These are phyloP conservation scores for Penicillium capsulatum DNA, from an alignment of 2,329 filamentous ascomycete genomes.

Conservation along the genomic window DNA sequence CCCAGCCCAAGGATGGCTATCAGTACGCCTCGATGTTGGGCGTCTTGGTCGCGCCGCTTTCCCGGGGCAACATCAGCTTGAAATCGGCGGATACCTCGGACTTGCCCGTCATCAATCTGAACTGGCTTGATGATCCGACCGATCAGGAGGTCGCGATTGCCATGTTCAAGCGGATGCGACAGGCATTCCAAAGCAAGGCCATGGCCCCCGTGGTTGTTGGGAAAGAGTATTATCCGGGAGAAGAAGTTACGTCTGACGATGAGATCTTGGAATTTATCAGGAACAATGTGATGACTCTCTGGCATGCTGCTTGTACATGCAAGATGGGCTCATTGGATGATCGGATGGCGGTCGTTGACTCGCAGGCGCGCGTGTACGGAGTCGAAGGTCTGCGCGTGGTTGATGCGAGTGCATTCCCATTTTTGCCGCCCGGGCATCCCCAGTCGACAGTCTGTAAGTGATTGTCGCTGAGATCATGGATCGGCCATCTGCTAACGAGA, in stretches of 20 bases:
- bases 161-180: slow-evolving; percentile 42
- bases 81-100: slow-evolving; percentile 23
- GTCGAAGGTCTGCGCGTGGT: slow-evolving; percentile 31
- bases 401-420: slow-evolving; percentile 35
- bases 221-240: slow-evolving; percentile 38
- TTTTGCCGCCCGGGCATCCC: slow-evolving; percentile 41
- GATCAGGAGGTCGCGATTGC: slow-evolving; percentile 46
- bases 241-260: slow-evolving; percentile 37
- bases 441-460: slow-evolving; percentile 25
- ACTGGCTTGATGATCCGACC: slow-evolving; percentile 41
- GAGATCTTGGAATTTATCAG: slow-evolving; percentile 39
- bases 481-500: slow-evolving; percentile 2
- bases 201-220: slow-evolving; percentile 30
- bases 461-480: background rate
- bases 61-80: slow-evolving; percentile 46
- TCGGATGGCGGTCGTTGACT: slow-evolving; percentile 32
- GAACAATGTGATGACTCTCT: slow-evolving; percentile 27
- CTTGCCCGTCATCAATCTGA: slow-evolving; percentile 46
- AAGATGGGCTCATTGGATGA: slow-evolving; percentile 29
- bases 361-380: slow-evolving; percentile 28
- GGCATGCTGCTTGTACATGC: slow-evolving; percentile 29
- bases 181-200: slow-evolving; percentile 28
- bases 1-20: slow-evolving; percentile 21
- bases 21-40: slow-evolving; percentile 27
- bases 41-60: slow-evolving; percentile 32